Evolutionary conservation across 768 basidiomycete genomes (phyloP), one percentile per base, ranked within the genome.

Genomic region (Mycena olivaceomarginata): DNA sequence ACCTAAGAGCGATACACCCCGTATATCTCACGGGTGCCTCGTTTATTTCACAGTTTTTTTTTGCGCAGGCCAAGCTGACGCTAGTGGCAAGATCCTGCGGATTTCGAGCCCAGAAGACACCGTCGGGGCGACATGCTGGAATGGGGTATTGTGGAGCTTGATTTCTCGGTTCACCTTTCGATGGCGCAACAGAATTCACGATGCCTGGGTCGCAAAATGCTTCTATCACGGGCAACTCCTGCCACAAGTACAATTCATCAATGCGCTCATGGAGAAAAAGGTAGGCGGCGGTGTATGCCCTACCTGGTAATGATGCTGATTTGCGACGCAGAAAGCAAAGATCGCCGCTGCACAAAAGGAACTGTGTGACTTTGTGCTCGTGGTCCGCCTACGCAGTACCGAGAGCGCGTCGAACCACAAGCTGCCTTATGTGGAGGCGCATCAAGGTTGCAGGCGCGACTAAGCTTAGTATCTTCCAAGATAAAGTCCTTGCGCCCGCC

Each of bases 381-480:
- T 62, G 3, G n/a, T 75, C 53, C 74, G 74, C 53, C 60, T 75
- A 25, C 74, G 74, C 59, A 51, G 40, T 46, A 69, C 20, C 22
- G 51, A 69, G 67, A 9, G 5, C 41, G 40, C 74, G 4, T 69
- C 74, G 48, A 56, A 56, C 22, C 51, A 59, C 67, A 4, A 57
- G 25, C 11, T 41, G 59, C 5, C 20, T 75, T 20, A 75, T 70
- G 68, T 85, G 83, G 85, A 82, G 84, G 20, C 76, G 82, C 43
- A 82, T 86, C 77, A 82, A 82, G 16, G 83, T 86, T 41, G 84
- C 84, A 13, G 85, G 84, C 48, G 86, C 85, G 4, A 84, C 84
- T 25, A 83, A 82, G 45, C 72, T 87, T 46, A 82, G 82, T 40
- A 82, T 82, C 1, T 83, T 86, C 65, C 85, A 86, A 68, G 85